Percentiles rank a stretch among this genome's conserved stretches.
phyloP scores from a whole-genome alignment of 306 rosid species.

The Quercus variabilis region DNA sequence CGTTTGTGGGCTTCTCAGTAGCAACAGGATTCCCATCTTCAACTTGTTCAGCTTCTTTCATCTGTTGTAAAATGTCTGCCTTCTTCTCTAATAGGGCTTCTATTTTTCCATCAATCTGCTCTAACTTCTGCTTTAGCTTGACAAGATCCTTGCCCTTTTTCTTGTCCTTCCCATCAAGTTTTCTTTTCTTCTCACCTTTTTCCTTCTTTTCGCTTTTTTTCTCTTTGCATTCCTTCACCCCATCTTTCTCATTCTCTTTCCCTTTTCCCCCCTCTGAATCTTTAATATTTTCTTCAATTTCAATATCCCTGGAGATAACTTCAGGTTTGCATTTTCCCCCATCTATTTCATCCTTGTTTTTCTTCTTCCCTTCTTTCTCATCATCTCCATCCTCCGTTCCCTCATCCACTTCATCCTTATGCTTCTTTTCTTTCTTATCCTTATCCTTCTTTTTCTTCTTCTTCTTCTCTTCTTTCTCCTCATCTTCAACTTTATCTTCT shows the following conservation, averaged over 20 bases:
- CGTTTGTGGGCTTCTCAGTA: slow-evolving; percentile 16
- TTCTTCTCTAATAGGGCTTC: slow-evolving; percentile 46
- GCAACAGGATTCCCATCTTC: slow-evolving; percentile 25
- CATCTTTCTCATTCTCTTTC: slow-evolving; percentile 8
- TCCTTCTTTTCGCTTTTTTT: slow-evolving; percentile 39
- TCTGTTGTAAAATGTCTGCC: slow-evolving; percentile 48
- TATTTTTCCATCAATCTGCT: slow-evolving; percentile 47
- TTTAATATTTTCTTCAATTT: slow-evolving; percentile 25
- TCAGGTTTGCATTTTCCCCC: slow-evolving; percentile 1
- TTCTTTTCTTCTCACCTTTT: slow-evolving; percentile 48
- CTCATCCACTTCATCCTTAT: not conserved
- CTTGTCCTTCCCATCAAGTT: slow-evolving; percentile 38
- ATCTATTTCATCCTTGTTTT: slow-evolving; percentile 6
- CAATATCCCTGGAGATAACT: slow-evolving; percentile 29
- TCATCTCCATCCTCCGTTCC: slow-evolving; percentile 8
- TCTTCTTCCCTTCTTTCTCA: slow-evolving; percentile 5
- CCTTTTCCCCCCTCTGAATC: slow-evolving; percentile 6
- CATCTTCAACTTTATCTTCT: not conserved
- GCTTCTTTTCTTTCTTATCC: slow-evolving; percentile 4
- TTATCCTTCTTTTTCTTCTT: slow-evolving; percentile 1
- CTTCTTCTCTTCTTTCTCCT: slow-evolving; percentile 2
- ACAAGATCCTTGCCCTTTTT: slow-evolving; percentile 30
- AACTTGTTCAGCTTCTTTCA: slow-evolving; percentile 49
- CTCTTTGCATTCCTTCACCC: slow-evolving; percentile 21
- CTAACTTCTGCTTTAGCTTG: slow-evolving; percentile 58